Base-by-base conservation (phyloP, 2,329 filamentous ascomycete species). In the Aspergillus nomiae region DNA sequence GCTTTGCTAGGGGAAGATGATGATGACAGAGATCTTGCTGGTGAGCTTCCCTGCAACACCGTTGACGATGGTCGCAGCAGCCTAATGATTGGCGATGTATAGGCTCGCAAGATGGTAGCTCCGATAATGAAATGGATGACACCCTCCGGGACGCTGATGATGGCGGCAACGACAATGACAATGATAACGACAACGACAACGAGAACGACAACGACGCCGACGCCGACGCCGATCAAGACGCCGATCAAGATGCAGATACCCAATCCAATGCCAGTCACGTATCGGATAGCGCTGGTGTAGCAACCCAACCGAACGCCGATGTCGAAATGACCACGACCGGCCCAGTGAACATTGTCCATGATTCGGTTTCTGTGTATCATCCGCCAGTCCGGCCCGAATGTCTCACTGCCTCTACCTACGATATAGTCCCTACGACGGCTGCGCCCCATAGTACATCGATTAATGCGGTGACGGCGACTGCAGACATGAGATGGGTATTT, bases 361-460 rank as follows among this genome's bases (percentile, higher is more conserved):
- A 73, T 65, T 69, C 65, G 48, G 72, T 74, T 57, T 79, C 78
- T 46, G 81, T 78, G 63, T 83, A 80, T 68, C 87, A 86, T 55
- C 90, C 89, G 1, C 83, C 81, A 56, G 84, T 93, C n/a, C 87
- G 91, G 0, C 84, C 89, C 12, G 93, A 96, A 73, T 91, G 89
- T n/a, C 81, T 96, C 56, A 89, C 85, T 1, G 94, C 95, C 16
- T 82, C 85, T 46, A 87, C 90, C 2, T 99, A 98, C 81, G 95
- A 99, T 75, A 97, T 99, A 64, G 90, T 97, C 1, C 95, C 95
- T 1, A 98, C 95, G 26, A 98, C 98, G 81, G 95, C 95, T 2
- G 95, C 95, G 3, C 95, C 95, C 1, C 94, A 97, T 76, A 91
- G 92, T 65, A 99, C 95, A 3, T 97, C 93, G 59, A 92, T 99